Percentiles rank a stretch among this genome's conserved stretches.
Conservation (phyloP, 805 yeast genomes). For the Priceomyces fermenticarens region DNA sequence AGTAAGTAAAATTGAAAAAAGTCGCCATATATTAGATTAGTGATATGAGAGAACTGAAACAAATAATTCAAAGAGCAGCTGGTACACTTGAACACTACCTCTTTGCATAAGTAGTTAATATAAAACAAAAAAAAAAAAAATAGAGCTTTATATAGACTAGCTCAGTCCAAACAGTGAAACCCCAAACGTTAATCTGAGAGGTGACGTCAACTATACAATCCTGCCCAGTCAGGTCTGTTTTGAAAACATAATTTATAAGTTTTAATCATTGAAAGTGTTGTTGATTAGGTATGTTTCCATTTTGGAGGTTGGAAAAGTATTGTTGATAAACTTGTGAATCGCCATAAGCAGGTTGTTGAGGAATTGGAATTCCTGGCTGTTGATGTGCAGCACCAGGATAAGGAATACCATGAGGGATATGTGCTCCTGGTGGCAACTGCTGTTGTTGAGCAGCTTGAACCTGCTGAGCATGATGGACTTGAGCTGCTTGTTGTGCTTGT, state of each 20-base stretch:
- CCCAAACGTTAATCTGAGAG: too few relatives aligned
- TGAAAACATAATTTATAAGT: neutral
- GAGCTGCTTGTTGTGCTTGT: conserved; percentile 21
- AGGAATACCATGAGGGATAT: conserved; percentile 44
- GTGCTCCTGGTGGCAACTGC: conserved; percentile 38
- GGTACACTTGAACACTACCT: neutral
- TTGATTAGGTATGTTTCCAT: conserved; percentile 44
- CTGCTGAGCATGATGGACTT: conserved; percentile 24
- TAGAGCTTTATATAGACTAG: too few relatives aligned
- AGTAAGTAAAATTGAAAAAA: neutral
- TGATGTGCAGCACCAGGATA: conserved; percentile 43
- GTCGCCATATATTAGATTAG: too few relatives aligned
- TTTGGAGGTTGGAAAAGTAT: conserved; percentile 56
- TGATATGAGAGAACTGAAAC: conserved; percentile 1
- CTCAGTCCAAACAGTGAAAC: too few relatives aligned
- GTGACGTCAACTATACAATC: too few relatives aligned
- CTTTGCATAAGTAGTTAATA: too few relatives aligned
- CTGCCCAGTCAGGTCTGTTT: too few relatives aligned
- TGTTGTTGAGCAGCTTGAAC: conserved; percentile 27
- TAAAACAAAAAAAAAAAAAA: too few relatives aligned
- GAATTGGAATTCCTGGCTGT: conserved; percentile 38
- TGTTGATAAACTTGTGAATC: conserved; percentile 63
- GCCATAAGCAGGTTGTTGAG: conserved; percentile 42
- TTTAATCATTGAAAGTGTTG: conserved; percentile 51
- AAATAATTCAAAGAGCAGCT: conserved; percentile 1